phyloP scores from a whole-genome alignment of 805 yeast species.

The Yarrowia keelungensis region DNA sequence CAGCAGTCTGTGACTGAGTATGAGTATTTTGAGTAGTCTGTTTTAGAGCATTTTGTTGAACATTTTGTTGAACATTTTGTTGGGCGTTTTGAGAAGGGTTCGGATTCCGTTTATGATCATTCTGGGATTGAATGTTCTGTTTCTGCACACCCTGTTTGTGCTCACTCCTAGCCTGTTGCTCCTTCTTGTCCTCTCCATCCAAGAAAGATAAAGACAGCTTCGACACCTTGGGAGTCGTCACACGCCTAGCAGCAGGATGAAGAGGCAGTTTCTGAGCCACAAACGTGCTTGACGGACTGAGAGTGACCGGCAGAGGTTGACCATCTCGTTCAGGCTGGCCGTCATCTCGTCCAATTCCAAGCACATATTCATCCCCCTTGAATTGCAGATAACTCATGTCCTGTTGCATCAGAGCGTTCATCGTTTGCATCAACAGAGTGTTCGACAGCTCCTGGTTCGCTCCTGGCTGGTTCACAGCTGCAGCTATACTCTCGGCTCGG shows the following conservation, averaged over 20 bases:
- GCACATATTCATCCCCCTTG: conserved; percentile 18
- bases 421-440: background rate
- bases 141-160: background rate
- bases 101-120: background rate
- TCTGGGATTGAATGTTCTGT: background rate
- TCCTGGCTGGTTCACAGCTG: conserved; percentile 9
- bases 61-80: background rate
- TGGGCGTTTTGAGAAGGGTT: background rate
- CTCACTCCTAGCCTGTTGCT: background rate
- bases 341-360: conserved; percentile 1
- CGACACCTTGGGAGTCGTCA: background rate
- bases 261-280: background rate
- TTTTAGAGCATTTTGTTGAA: too few species aligned
- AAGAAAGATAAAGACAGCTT: background rate
- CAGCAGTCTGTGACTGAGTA: too few species aligned
- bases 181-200: background rate
- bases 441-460: background rate
- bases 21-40: too few species aligned
- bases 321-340: background rate
- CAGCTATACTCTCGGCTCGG: conserved; percentile 4
- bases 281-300: conserved; percentile 5
- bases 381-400: conserved; percentile 21
- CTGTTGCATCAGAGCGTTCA: background rate
- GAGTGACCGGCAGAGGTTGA: background rate
- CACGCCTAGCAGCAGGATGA: background rate